These are phyloP conservation scores for Thelephora terrestris DNA, from an alignment of 1,284 basidiomycete species.

Conservation along the genomic window DNA sequence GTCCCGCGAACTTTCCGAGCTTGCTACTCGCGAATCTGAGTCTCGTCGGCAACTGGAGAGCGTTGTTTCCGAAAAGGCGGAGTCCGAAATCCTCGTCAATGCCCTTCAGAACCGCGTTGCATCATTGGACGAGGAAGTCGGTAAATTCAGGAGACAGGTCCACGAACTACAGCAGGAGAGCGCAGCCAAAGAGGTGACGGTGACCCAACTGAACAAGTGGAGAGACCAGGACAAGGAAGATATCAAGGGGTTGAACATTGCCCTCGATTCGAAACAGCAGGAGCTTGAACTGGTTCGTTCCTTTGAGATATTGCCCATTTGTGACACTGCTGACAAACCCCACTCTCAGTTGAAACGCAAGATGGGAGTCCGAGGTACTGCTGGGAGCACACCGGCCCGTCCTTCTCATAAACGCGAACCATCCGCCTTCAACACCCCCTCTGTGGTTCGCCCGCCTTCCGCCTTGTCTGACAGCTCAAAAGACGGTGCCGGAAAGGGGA, in stretches of 20 bases:
- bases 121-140: slow-evolving; percentile 51
- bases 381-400: slow-evolving; percentile 48
- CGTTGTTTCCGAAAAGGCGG: slow-evolving; percentile 40
- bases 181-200: slow-evolving; percentile 72
- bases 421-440: slow-evolving; percentile 36
- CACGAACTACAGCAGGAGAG: slow-evolving; percentile 70
- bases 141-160: slow-evolving; percentile 52
- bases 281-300: slow-evolving; percentile 73
- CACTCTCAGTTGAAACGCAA: slow-evolving; percentile 61
- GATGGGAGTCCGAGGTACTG: slow-evolving; percentile 49
- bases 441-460: slow-evolving; percentile 37
- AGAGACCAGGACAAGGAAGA: slow-evolving; percentile 66
- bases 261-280: slow-evolving; percentile 83
- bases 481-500: slow-evolving; percentile 26
- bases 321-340: slow-evolving; percentile 1
- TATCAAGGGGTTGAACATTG: slow-evolving; percentile 71
- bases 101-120: slow-evolving; percentile 38
- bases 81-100: slow-evolving; percentile 37
- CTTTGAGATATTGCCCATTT: slow-evolving; percentile 5
- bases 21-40: slow-evolving; percentile 35
- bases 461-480: slow-evolving; percentile 34
- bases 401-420: slow-evolving; percentile 42
- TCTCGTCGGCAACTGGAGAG: slow-evolving; percentile 37
- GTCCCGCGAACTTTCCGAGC: slow-evolving; percentile 38
- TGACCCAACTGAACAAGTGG: slow-evolving; percentile 65